phyloP scores from a whole-genome alignment of 371 early-diverging fungal species.

The Syncephalastrum racemosum region DNA sequence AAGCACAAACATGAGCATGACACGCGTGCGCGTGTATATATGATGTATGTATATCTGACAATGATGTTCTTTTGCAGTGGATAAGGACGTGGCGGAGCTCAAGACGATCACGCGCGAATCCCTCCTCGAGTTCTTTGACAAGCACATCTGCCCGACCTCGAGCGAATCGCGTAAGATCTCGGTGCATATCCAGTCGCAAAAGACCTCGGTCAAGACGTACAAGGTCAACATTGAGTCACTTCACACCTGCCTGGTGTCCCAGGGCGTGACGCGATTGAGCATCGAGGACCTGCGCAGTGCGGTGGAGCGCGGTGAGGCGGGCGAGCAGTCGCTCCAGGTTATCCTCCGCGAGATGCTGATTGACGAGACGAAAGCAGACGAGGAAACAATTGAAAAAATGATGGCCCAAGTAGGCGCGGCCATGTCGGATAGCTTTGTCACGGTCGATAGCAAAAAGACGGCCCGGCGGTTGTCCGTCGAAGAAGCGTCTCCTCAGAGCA shows the following conservation, averaged over 20 bases:
- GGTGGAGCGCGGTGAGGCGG: conserved; percentile 45
- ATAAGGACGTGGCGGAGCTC: conserved; percentile 62
- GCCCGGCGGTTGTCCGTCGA: conserved; percentile 43
- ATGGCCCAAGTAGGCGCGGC: conserved; percentile 42
- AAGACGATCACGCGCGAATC: conserved; percentile 41
- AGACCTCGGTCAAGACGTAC: conserved; percentile 28
- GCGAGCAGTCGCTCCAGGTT: conserved; percentile 38
- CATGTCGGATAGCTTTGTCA: conserved; percentile 49
- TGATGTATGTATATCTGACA: background rate
- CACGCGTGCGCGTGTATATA: no score
- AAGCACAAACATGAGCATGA: background rate
- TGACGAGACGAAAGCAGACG: conserved; percentile 49
- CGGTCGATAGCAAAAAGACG: conserved; percentile 42
- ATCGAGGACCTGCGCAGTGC: conserved; percentile 48
- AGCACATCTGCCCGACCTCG: conserved; percentile 59
- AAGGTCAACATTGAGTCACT: conserved; percentile 53
- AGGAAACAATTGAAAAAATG: conserved; percentile 35
- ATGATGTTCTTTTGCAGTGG: conserved; percentile 20
- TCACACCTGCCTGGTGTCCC: conserved; percentile 28
- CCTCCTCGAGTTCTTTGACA: conserved; percentile 64
- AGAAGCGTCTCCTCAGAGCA: conserved; percentile 14
- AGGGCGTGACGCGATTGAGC: conserved; percentile 26
- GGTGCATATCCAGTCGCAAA: conserved; percentile 69
- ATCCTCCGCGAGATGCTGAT: conserved; percentile 40
- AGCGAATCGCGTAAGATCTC: conserved; percentile 59